Evolutionary conservation across 164 flowering plant species (phyloP).

Genomic region (Umbilicus rupestris): DNA sequence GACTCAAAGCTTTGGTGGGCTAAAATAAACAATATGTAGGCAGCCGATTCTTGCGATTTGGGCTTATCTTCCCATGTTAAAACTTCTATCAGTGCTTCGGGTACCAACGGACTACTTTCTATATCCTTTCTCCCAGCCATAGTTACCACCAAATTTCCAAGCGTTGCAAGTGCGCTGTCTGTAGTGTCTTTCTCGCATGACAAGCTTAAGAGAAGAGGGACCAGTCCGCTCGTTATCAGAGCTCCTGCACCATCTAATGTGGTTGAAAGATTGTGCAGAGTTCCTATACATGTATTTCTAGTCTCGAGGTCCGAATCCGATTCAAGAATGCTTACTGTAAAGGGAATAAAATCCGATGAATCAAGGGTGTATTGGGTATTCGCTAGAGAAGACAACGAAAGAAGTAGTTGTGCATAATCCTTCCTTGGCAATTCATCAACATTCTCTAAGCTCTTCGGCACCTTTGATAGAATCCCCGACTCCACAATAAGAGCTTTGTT

Average conservation of each 20-base stretch:
- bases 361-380: slow-evolving; percentile 28
- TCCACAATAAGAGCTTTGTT: slow-evolving; percentile 84
- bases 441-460: slow-evolving; percentile 27
- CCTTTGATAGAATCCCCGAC: slow-evolving; percentile 53
- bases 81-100: slow-evolving; percentile 53
- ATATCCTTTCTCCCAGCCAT: slow-evolving; percentile 56
- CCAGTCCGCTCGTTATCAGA: slow-evolving; percentile 40
- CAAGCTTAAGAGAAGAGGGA: slow-evolving; percentile 30
- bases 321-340: slow-evolving; percentile 35
- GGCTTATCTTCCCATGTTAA: slow-evolving; percentile 69
- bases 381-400: slow-evolving; percentile 46
- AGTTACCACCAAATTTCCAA: slow-evolving; percentile 71
- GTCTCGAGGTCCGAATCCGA: slow-evolving; percentile 29
- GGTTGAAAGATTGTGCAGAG: slow-evolving; percentile 63
- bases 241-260: slow-evolving; percentile 42
- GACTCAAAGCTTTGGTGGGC: slow-evolving; percentile 74
- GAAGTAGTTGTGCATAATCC: slow-evolving; percentile 30
- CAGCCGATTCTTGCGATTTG: slow-evolving; percentile 68
- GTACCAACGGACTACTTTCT: slow-evolving; percentile 43
- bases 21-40: slow-evolving; percentile 73
- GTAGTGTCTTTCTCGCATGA: slow-evolving; percentile 32
- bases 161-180: slow-evolving; percentile 58
- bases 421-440: slow-evolving; percentile 28
- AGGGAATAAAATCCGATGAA: slow-evolving; percentile 34
- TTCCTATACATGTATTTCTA: slow-evolving; percentile 39